Base-by-base conservation (phyloP, 1,284 basidiomycete species). In the Rugiboletus extremiorientalis region DNA sequence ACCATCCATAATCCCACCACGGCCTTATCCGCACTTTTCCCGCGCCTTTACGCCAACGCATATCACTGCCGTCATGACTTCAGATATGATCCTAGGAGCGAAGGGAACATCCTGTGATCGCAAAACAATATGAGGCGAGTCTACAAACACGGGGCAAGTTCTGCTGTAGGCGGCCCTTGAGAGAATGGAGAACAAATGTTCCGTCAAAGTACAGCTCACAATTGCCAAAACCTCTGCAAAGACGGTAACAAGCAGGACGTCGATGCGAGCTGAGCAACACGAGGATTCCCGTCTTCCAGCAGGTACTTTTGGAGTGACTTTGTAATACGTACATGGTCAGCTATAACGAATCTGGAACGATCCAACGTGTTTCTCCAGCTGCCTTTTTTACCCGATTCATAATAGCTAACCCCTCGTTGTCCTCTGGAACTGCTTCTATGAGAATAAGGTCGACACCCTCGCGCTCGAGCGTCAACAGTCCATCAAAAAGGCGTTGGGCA, bases 381-480 rank as follows among this genome's bases (percentile, higher is more conserved):
- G 97, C 96, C 73, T 99, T 99, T 59, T 84, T 84, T n/a, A 96
- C 84, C n/a, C 96, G 82, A 71, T 99, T 98, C 96, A 98, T 98
- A 28, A 99, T 86, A 2, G 97, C 97, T 46, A 98, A 74, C 0
- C 96, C 97, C 63, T 98, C 89, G 30, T 86, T 84, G 23, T 83
- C 82, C 71, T 98, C 94, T 36, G 79, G 74, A 22, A 98, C 81
- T 57, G 89, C 94, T 74, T 99, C 96, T 50, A 97, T 84, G 18
- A 98, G 72, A 63, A 99, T 98, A 31, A 88, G 67, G 65, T 95
- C 87, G 9, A 94, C 94, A 2, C 86, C 86, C 45, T 80, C 74
- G 50, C 73, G 75, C 66, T 98, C 96, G 40, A 98, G 78, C 2
- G 86, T 84, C 44, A 98, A 80, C 49, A 99, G 77, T 0, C 94